A percentile compares a stretch with the other conserved stretches of the same genome.
Conservation (phyloP, 495 filamentous ascomycete genomes). For the Daldinia concentrica region DNA sequence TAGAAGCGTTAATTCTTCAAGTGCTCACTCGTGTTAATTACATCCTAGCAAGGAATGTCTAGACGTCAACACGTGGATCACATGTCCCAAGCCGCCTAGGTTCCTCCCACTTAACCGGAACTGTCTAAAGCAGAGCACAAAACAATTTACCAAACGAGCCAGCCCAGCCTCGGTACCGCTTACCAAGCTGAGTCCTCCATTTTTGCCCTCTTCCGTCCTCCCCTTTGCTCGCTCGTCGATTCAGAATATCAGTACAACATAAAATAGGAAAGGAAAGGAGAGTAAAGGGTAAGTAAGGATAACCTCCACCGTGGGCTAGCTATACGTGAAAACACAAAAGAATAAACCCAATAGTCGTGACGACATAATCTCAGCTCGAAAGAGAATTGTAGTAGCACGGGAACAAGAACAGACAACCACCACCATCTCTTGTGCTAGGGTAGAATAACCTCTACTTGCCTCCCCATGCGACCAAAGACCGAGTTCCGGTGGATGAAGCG, state of each 20-base stretch:
- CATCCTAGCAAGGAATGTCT: slow-evolving; percentile 31
- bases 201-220: slow-evolving; percentile 10
- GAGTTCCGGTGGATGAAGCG: slow-evolving; percentile 17
- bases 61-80: slow-evolving; percentile 27
- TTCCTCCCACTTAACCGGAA: slow-evolving; percentile 9
- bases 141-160: slow-evolving; percentile 36
- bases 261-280: slow-evolving; percentile 1
- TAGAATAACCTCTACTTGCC: slow-evolving; percentile 22
- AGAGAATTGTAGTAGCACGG: slow-evolving; percentile 11
- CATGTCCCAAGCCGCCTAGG: slow-evolving; percentile 18
- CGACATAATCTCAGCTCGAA: slow-evolving; percentile 27
- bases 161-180: slow-evolving; percentile 21
- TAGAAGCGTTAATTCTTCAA: slow-evolving; percentile 13
- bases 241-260: slow-evolving; percentile 14
- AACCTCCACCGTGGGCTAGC: slow-evolving; percentile 16
- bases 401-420: slow-evolving; percentile 23
- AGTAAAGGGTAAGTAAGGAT: background rate
- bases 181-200: slow-evolving; percentile 10
- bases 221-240: slow-evolving; percentile 10
- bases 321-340: slow-evolving; percentile 17
- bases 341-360: slow-evolving; percentile 30
- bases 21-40: slow-evolving; percentile 37
- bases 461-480: slow-evolving; percentile 30
- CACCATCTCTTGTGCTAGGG: slow-evolving; percentile 18
- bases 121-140: slow-evolving; percentile 18